Conservation (phyloP, 2,329 filamentous ascomycete species). For the Coniosporium tulheliwenetii region DNA sequence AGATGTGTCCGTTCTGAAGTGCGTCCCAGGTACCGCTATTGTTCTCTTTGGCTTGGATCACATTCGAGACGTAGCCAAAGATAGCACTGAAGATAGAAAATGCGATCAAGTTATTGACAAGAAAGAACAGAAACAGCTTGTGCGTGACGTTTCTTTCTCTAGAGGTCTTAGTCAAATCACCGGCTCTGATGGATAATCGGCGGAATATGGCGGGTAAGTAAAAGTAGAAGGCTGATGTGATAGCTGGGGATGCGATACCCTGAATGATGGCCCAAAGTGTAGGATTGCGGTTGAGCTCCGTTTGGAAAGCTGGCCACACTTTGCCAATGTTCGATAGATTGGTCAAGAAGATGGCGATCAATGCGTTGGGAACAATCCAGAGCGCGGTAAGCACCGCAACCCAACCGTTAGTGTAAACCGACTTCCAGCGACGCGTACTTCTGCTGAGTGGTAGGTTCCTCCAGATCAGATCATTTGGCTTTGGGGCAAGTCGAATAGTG, state of each 20-base stretch:
- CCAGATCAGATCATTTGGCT: constrained; percentile 90
- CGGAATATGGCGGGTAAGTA: constrained; percentile 84
- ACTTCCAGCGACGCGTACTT: constrained; percentile 52
- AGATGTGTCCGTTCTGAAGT: constrained; percentile 48
- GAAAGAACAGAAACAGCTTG: constrained; percentile 88
- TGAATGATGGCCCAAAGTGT: constrained; percentile 75
- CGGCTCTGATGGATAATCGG: constrained; percentile 64
- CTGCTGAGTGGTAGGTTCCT: constrained; percentile 69
- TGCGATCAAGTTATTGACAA: constrained; percentile 91
- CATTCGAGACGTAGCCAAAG: constrained; percentile 55
- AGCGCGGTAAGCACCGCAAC: constrained; percentile 63
- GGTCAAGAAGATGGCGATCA: constrained; percentile 87
- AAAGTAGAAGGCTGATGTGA: constrained; percentile 79
- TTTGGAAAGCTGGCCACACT: constrained; percentile 64
- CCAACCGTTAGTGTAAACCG: constrained; percentile 73
- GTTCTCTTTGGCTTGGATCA: constrained; percentile 42
- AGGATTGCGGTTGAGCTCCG: constrained; percentile 44
- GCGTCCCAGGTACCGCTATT: constrained; percentile 48
- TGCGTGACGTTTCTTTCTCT: constrained; percentile 81
- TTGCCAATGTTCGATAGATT: constrained; percentile 66
- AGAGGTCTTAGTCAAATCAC: constrained; percentile 82
- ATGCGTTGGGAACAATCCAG: constrained; percentile 83
- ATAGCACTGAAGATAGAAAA: constrained; percentile 83
- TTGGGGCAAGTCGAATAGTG: constrained; percentile 63
- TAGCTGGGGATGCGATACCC: constrained; percentile 74